Conservation (phyloP, 805 yeast genomes). For the Suhomyces pyralidae region DNA sequence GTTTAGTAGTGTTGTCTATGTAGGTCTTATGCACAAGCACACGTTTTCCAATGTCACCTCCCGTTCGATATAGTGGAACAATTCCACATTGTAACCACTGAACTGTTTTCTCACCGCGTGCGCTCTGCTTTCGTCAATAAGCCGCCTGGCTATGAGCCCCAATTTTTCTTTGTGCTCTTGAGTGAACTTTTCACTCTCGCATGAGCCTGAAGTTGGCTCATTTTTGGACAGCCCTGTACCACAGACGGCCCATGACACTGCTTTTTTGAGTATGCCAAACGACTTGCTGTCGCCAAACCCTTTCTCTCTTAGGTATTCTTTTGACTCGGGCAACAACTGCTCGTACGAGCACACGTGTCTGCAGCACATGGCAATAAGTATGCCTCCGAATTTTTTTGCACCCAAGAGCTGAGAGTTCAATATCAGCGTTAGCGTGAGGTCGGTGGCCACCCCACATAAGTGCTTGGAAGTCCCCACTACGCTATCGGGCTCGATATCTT, state of each 20-base stretch:
- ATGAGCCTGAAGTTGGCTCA: constrained; percentile 11
- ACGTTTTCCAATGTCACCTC: constrained; percentile 70
- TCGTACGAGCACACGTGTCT: constrained; percentile 74
- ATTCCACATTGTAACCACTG: constrained; percentile 40
- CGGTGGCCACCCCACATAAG: constrained; percentile 93
- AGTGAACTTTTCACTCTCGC: constrained; percentile 20
- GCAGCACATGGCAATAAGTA: constrained; percentile 89
- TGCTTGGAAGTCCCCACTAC: constrained; percentile 79
- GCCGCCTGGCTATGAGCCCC: constrained; percentile 68
- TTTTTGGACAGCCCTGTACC: constrained; percentile 44
- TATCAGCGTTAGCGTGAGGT: constrained; percentile 69
- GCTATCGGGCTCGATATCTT: constrained; percentile 14
- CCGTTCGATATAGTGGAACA: constrained; percentile 57
- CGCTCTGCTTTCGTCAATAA: constrained; percentile 72
- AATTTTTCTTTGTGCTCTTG: constrained; percentile 48
- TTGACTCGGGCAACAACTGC: constrained; percentile 50
- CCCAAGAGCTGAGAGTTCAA: constrained; percentile 31
- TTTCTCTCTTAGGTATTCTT: constrained; percentile 30
- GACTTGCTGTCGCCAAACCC: constrained; percentile 35
- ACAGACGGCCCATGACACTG: constrained; percentile 88
- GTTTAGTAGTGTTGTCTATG: background rate
- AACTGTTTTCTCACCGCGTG: constrained; percentile 38
- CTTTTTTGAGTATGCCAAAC: constrained; percentile 52
- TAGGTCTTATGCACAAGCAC: constrained; percentile 33
- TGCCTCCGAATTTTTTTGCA: constrained; percentile 43